These are phyloP conservation scores for Leishmania tropica DNA, from an alignment of 208 protist species.

Conservation along the genomic window DNA sequence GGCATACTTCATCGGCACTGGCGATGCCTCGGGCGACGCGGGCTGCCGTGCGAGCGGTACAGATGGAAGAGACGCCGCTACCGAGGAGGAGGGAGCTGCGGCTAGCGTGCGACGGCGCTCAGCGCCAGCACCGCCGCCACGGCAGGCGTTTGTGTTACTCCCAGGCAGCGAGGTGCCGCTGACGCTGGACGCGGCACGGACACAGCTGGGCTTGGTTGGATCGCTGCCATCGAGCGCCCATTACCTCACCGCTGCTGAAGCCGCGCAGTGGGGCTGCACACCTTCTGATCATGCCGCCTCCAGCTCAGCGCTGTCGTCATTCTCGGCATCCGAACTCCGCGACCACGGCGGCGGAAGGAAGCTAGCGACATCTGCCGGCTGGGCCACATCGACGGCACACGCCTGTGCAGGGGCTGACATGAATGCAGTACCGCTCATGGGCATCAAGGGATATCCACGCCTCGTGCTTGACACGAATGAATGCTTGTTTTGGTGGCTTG, in stretches of 20 bases:
- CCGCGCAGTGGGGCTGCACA: slow-evolving; percentile 1
- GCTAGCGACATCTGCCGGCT: background rate
- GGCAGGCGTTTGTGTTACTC: slow-evolving; percentile 17
- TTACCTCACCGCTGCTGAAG: slow-evolving; percentile 24
- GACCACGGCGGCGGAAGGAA: background rate
- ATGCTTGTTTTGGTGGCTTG: slow-evolving; percentile 60
- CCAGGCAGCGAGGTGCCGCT: slow-evolving; percentile 22
- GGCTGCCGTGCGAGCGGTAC: background rate
- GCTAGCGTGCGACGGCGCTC: background rate
- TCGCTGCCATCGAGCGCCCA: slow-evolving; percentile 19
- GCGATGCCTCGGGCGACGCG: background rate
- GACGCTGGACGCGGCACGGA: slow-evolving; percentile 14
- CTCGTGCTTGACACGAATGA: slow-evolving; percentile 52
- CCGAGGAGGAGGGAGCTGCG: background rate
- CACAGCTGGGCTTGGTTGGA: slow-evolving; percentile 22
- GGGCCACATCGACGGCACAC: background rate
- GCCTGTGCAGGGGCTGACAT: background rate
- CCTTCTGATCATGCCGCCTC: background rate
- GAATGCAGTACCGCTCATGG: slow-evolving; percentile 16
- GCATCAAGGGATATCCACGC: slow-evolving; percentile 46
- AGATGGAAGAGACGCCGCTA: background rate
- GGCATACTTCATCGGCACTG: background rate
- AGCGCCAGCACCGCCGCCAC: background rate
- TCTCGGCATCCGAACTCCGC: background rate
- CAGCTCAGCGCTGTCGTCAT: background rate